These are phyloP conservation scores for Malassezia nana DNA, from an alignment of 1,284 basidiomycete genomes.

Conservation along the genomic window DNA sequence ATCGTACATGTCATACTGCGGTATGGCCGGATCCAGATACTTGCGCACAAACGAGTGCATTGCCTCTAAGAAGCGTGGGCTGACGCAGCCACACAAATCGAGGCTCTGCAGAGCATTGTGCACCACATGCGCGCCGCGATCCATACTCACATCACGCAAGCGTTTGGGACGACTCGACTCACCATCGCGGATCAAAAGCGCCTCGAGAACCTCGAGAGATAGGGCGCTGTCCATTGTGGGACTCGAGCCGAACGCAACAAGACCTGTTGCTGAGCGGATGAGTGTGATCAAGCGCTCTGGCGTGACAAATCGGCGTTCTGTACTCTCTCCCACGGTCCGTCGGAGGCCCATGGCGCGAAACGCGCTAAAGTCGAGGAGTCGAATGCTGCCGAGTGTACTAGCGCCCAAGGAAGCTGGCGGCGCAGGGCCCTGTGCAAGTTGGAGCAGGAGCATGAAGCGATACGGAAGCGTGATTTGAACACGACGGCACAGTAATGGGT, in stretches of 20 bases:
- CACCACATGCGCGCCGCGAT: slow-evolving; percentile 22
- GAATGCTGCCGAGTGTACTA: slow-evolving; percentile 19
- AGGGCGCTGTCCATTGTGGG: slow-evolving; percentile 46
- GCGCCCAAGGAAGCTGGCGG: slow-evolving; percentile 5
- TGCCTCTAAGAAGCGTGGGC: slow-evolving; percentile 71
- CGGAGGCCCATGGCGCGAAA: slow-evolving; percentile 91
- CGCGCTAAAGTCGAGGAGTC: slow-evolving; percentile 61
- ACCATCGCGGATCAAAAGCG: slow-evolving; percentile 42
- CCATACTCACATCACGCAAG: slow-evolving; percentile 40
- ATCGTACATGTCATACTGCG: slow-evolving; percentile 15
- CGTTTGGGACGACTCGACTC: slow-evolving; percentile 31
- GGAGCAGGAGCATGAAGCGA: slow-evolving; percentile 36
- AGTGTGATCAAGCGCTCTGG: slow-evolving; percentile 60
- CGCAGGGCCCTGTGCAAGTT: not conserved
- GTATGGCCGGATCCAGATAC: slow-evolving; percentile 54
- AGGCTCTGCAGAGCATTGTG: slow-evolving; percentile 62
- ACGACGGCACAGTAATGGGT: slow-evolving; percentile 39
- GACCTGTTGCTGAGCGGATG: slow-evolving; percentile 35
- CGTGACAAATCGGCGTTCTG: slow-evolving; percentile 82
- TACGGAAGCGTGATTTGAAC: slow-evolving; percentile 44
- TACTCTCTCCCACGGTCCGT: slow-evolving; percentile 77
- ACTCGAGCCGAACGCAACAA: slow-evolving; percentile 42
- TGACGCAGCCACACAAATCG: slow-evolving; percentile 89
- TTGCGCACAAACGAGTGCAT: slow-evolving; percentile 70
- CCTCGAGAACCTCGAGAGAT: slow-evolving; percentile 40